phyloP scores from a whole-genome alignment of 202 grass and related monocot genomes.

The Setaria viridis region DNA sequence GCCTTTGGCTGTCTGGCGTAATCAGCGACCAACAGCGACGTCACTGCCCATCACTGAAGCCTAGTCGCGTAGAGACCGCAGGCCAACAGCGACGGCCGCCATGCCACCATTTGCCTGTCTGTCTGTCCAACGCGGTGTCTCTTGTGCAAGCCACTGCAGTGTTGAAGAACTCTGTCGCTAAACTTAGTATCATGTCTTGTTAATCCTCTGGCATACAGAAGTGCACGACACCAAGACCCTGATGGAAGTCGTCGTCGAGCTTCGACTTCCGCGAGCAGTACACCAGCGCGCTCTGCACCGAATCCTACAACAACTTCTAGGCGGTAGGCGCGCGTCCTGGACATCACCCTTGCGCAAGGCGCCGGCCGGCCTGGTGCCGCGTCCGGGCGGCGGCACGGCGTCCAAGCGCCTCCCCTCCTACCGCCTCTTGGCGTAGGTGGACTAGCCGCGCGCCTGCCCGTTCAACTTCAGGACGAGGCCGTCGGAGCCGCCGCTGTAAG shows the following conservation, averaged over 20 bases:
- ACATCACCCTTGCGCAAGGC: slow-evolving; percentile 80
- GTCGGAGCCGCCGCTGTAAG: too few relatives aligned
- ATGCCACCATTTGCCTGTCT: neutral
- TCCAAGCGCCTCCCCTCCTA: slow-evolving; percentile 64
- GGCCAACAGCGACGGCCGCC: neutral
- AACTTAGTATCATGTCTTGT: neutral
- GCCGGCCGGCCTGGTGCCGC: slow-evolving; percentile 56
- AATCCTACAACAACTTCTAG: slow-evolving; percentile 92
- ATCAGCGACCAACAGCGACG: neutral
- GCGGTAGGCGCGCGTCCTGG: slow-evolving; percentile 68
- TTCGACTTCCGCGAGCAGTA: slow-evolving; percentile 89
- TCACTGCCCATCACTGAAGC: neutral
- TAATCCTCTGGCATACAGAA: neutral
- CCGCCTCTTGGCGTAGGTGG: slow-evolving; percentile 53
- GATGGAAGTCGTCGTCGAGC: slow-evolving; percentile 33
- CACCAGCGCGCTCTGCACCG: slow-evolving; percentile 82
- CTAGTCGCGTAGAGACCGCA: neutral
- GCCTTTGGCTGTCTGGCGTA: neutral
- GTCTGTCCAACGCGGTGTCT: slow-evolving; percentile 21
- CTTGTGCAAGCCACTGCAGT: slow-evolving; percentile 21
- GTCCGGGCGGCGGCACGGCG: slow-evolving; percentile 10
- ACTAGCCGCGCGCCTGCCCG: too few relatives aligned
- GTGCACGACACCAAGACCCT: slow-evolving; percentile 51
- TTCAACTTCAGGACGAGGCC: too few relatives aligned
- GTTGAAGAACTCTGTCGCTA: neutral